These are phyloP conservation scores for Fusarium sp. DNA, from an alignment of 2,329 filamentous ascomycete species.

Conservation along the genomic window DNA sequence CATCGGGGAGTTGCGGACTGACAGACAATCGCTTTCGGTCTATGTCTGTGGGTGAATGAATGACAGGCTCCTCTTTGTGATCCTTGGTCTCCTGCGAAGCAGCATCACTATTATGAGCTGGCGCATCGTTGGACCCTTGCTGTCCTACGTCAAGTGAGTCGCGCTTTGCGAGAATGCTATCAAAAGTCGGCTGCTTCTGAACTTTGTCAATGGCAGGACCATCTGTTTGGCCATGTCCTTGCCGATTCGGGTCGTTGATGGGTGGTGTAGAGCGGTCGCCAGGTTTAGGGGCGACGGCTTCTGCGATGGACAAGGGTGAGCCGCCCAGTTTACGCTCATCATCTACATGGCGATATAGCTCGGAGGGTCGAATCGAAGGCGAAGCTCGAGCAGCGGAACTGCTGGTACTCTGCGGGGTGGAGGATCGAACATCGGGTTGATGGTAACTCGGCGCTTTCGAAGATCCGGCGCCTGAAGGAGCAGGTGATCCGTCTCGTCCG, in stretches of 20 bases:
- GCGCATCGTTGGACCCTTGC: constrained; percentile 4
- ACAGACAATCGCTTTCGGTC: constrained; percentile 59
- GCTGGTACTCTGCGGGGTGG: constrained; percentile 43
- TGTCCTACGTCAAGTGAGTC: constrained; percentile 20
- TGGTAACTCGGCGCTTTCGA: constrained; percentile 36
- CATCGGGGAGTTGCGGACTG: constrained; percentile 71
- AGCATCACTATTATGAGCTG: constrained; percentile 1
- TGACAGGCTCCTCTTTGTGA: constrained; percentile 16
- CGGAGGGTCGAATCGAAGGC: constrained; percentile 79
- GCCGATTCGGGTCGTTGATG: constrained; percentile 21
- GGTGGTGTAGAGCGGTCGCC: constrained; percentile 52
- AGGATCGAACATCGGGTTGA: constrained; percentile 44
- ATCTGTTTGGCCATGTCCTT: constrained; percentile 10
- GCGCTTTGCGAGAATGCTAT: constrained; percentile 42
- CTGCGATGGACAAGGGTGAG: constrained; percentile 69
- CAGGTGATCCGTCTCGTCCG: constrained; percentile 41
- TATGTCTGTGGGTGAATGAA: constrained; percentile 35
- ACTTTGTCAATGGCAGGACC: constrained; percentile 15
- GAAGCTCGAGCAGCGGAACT: constrained; percentile 62
- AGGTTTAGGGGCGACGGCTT: constrained; percentile 60
- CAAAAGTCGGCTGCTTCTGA: constrained; percentile 43
- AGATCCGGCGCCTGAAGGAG: constrained; percentile 34
- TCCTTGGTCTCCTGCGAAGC: constrained; percentile 11
- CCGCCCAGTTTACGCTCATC: constrained; percentile 73
- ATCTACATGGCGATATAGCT: constrained; percentile 81